These are phyloP conservation scores for Chlorella sp. DNA, from an alignment of 139 green algal genomes.

Conservation along the genomic window DNA sequence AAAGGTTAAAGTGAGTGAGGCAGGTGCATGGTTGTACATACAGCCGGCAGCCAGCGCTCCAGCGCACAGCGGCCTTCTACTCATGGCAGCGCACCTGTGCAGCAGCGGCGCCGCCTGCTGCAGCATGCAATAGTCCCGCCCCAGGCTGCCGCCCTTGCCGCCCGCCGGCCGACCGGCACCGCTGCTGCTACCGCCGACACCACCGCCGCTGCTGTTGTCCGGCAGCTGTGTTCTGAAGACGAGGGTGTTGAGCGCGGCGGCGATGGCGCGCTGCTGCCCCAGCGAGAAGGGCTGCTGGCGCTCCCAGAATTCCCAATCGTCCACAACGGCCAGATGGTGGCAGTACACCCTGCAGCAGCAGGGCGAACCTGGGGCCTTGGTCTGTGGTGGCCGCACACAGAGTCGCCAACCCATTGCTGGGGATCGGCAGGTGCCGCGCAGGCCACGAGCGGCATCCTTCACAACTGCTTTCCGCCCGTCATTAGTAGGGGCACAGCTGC, in stretches of 20 bases:
- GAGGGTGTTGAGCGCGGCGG: slow-evolving; percentile 82
- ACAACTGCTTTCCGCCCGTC: too few relatives aligned
- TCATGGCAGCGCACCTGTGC: slow-evolving; percentile 23
- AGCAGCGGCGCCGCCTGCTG: slow-evolving; percentile 27
- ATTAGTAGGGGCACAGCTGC: too few relatives aligned
- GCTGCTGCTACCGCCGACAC: background rate
- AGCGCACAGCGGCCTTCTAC: too few relatives aligned
- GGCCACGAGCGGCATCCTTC: too few relatives aligned
- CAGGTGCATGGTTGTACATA: too few relatives aligned
- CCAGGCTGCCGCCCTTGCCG: background rate
- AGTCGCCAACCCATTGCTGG: too few relatives aligned
- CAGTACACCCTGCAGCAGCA: slow-evolving; percentile 47
- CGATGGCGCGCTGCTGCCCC: slow-evolving; percentile 67
- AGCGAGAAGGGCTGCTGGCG: slow-evolving; percentile 65
- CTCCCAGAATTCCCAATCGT: slow-evolving; percentile 88
- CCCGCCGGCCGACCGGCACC: background rate
- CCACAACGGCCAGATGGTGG: slow-evolving; percentile 85
- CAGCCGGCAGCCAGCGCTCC: too few relatives aligned
- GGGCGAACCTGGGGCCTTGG: too few relatives aligned
- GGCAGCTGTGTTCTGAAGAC: slow-evolving; percentile 74
- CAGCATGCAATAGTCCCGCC: slow-evolving; percentile 9
- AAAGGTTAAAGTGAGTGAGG: too few relatives aligned
- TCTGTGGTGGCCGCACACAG: too few relatives aligned
- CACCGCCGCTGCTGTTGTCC: background rate
- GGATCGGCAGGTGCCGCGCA: too few relatives aligned